Percentiles rank a stretch among this genome's conserved stretches.
Evolutionary conservation across 345 rosid species (phyloP).

Genomic region (Angophora floribunda): DNA sequence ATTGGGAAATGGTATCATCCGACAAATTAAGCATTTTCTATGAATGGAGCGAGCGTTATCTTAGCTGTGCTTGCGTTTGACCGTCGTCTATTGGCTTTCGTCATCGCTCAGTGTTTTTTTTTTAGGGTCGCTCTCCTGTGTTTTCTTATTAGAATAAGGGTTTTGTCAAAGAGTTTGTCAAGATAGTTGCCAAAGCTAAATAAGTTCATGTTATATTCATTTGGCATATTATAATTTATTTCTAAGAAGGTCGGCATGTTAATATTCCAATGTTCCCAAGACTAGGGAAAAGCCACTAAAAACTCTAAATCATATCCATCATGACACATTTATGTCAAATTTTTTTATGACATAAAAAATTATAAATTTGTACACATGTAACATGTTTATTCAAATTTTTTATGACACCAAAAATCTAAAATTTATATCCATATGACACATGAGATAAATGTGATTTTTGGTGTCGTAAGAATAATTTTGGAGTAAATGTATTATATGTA

Average conservation of each 20-base stretch:
- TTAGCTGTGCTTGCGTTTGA: not conserved
- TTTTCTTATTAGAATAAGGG: not conserved
- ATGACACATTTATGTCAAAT: fast-evolving
- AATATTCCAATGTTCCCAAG: too few relatives aligned
- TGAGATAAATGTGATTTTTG: too few relatives aligned
- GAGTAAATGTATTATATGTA: too few relatives aligned
- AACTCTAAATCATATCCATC: not conserved
- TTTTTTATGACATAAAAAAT: too few relatives aligned
- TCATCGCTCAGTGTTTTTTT: not conserved
- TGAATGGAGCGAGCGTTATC: not conserved
- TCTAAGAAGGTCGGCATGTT: not conserved
- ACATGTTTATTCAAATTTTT: fast-evolving
- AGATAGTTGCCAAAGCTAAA: not conserved
- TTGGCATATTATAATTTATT: not conserved
- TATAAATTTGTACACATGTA: not conserved
- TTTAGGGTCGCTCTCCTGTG: not conserved
- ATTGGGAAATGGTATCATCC: not conserved
- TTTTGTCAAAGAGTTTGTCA: not conserved
- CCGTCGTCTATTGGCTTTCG: not conserved
- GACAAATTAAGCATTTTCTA: not conserved
- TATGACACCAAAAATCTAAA: too few relatives aligned
- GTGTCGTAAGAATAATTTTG: too few relatives aligned
- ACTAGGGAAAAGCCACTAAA: not conserved
- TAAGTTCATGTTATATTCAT: not conserved
- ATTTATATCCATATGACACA: too few relatives aligned